These are phyloP conservation scores for Nicotiana obtusifolia DNA, from an alignment of 257 asterid species.

Conservation along the genomic window DNA sequence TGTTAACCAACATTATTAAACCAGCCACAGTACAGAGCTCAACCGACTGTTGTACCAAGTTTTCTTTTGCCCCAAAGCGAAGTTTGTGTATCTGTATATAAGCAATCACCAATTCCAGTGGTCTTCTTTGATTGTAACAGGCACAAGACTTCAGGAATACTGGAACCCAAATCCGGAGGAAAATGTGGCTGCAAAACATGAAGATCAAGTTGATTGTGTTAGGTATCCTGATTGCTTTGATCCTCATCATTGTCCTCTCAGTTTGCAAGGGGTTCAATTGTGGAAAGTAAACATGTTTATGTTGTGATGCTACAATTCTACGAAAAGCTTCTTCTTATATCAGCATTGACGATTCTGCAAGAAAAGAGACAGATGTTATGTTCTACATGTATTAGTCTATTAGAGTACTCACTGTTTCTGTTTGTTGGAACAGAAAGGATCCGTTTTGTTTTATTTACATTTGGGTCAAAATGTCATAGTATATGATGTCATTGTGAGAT, in stretches of 20 bases:
- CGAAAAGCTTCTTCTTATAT: constrained; percentile 6
- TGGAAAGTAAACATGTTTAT: constrained; percentile 20
- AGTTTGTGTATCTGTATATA: not conserved
- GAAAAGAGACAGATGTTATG: not conserved
- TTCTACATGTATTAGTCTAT: constrained; percentile 1
- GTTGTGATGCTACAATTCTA: not conserved
- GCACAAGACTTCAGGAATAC: constrained; percentile 75
- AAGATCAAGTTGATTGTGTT: constrained; percentile 73
- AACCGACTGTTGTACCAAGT: not conserved
- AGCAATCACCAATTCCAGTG: not conserved
- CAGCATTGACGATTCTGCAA: not conserved
- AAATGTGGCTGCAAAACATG: constrained; percentile 93
- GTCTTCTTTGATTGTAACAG: constrained; percentile 26
- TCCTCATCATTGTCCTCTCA: constrained; percentile 73
- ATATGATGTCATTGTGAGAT: not conserved
- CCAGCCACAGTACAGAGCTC: not conserved
- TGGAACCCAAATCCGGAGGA: constrained; percentile 69
- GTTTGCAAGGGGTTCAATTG: constrained; percentile 71
- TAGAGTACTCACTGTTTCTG: not conserved
- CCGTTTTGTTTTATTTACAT: not conserved
- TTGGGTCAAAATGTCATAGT: not conserved
- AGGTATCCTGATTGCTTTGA: constrained; percentile 61
- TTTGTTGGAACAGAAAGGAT: constrained; percentile 4
- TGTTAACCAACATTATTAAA: not conserved
- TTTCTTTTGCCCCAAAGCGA: not conserved